These are phyloP conservation scores for Ajuga chamaepitys DNA, from an alignment of 257 asterid species.

Conservation along the genomic window DNA sequence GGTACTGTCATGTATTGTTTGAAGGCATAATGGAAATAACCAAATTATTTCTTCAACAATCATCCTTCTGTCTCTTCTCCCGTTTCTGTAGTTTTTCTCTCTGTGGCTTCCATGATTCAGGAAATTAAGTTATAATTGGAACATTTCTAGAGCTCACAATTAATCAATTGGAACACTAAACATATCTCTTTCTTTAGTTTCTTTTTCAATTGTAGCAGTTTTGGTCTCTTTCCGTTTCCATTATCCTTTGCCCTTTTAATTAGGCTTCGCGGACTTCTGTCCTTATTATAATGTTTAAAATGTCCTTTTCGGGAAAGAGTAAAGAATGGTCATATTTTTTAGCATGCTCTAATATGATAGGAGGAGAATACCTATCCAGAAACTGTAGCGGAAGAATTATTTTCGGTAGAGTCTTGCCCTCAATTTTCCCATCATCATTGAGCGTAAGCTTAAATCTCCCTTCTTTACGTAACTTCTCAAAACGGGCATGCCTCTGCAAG, in stretches of 20 bases:
- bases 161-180: neutral
- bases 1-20: neutral
- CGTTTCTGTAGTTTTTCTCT: conserved; percentile 20
- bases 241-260: conserved; percentile 39
- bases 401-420: conserved; percentile 41
- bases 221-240: conserved; percentile 31
- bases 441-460: conserved; percentile 90
- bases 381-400: conserved; percentile 9
- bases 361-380: conserved; percentile 23
- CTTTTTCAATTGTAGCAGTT: conserved; percentile 34
- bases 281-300: neutral
- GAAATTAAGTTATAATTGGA: conserved; percentile 4
- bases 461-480: conserved; percentile 64
- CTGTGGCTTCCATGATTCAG: conserved; percentile 24
- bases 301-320: neutral
- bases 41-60: conserved; percentile 20
- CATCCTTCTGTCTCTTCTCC: conserved; percentile 39
- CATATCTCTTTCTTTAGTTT: no score
- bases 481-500: conserved; percentile 82
- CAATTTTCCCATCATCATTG: conserved; percentile 43
- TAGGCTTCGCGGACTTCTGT: conserved; percentile 27
- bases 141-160: neutral
- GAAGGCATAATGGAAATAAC: neutral
- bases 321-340: neutral
- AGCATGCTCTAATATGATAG: conserved; percentile 11